phyloP scores from a whole-genome alignment of 2,329 filamentous ascomycete species.

The Aspergillus arachidicola region DNA sequence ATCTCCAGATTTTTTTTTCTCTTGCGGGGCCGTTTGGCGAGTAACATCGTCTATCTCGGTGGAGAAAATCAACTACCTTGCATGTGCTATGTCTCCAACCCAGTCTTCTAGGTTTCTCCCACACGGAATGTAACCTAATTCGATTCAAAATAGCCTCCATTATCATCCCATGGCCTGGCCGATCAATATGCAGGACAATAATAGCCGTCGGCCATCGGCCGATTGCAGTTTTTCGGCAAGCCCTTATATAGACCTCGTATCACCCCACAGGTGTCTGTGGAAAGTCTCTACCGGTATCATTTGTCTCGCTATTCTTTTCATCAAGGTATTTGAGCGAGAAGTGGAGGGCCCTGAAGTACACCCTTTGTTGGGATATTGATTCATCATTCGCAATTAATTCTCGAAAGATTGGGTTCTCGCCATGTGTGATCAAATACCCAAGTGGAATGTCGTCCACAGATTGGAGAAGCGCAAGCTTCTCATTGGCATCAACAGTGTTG shows the following conservation, averaged over 20 bases:
- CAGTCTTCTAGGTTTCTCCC: neutral
- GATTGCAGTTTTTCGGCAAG: neutral
- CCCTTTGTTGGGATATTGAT: too few relatives aligned
- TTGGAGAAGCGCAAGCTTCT: constrained; percentile 60
- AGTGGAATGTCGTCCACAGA: constrained; percentile 55
- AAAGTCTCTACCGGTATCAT: neutral
- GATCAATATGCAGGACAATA: neutral
- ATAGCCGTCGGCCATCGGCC: neutral
- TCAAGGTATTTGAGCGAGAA: neutral
- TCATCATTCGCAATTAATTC: neutral
- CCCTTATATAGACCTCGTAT: neutral
- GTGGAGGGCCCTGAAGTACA: neutral
- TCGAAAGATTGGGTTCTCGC: constrained; percentile 6
- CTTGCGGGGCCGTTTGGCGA: constrained; percentile 1
- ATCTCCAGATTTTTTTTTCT: neutral
- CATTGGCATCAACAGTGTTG: constrained; percentile 64
- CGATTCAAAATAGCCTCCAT: neutral
- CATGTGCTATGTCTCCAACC: neutral
- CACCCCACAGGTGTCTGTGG: neutral
- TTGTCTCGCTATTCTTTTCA: neutral
- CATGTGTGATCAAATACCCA: constrained; percentile 43
- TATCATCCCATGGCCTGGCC: neutral
- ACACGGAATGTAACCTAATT: constrained; percentile 8
- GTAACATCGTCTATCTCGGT: neutral
- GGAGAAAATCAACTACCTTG: neutral